Conservation (phyloP, 2,329 filamentous ascomycete species). For the Ascochyta pisi region DNA sequence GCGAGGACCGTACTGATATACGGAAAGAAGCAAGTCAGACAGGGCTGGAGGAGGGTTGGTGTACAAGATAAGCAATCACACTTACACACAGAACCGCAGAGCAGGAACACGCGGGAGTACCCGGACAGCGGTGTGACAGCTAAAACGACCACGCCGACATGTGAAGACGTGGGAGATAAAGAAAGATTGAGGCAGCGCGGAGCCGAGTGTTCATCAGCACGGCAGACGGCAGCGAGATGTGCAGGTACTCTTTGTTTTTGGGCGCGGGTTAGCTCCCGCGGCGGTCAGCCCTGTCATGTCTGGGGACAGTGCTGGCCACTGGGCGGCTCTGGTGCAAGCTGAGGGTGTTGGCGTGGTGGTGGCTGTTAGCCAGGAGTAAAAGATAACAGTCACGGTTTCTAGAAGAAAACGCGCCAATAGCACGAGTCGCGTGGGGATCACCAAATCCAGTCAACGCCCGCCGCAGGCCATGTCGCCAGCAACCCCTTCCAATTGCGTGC, state of each 20-base stretch:
- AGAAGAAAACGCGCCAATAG: slow-evolving; percentile 25
- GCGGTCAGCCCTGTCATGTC: slow-evolving; percentile 35
- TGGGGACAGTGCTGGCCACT: slow-evolving; percentile 26
- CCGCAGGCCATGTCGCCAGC: slow-evolving; percentile 21
- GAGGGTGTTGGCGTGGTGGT: slow-evolving; percentile 24
- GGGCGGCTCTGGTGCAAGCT: slow-evolving; percentile 27
- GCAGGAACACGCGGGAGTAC: slow-evolving; percentile 42
- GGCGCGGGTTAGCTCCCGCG: slow-evolving; percentile 42
- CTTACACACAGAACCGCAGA: slow-evolving; percentile 31
- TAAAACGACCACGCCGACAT: slow-evolving; percentile 29
- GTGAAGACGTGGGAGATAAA: slow-evolving; percentile 34
- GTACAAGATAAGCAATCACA: slow-evolving; percentile 44
- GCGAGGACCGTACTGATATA: slow-evolving; percentile 37
- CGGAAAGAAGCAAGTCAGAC: slow-evolving; percentile 32
- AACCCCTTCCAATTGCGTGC: slow-evolving; percentile 24
- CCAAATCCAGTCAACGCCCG: slow-evolving; percentile 15
- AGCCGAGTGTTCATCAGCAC: slow-evolving; percentile 21
- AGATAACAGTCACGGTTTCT: slow-evolving; percentile 34
- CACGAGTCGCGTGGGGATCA: slow-evolving; percentile 21
- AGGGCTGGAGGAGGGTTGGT: slow-evolving; percentile 31
- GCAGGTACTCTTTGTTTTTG: slow-evolving; percentile 46
- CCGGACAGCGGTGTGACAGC: slow-evolving; percentile 35
- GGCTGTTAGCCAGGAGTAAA: slow-evolving; percentile 30
- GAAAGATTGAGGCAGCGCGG: slow-evolving; percentile 23
- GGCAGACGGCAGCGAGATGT: slow-evolving; percentile 32